Conservation (phyloP, 176 grass and related monocot species). For the Hordeum marinum region DNA sequence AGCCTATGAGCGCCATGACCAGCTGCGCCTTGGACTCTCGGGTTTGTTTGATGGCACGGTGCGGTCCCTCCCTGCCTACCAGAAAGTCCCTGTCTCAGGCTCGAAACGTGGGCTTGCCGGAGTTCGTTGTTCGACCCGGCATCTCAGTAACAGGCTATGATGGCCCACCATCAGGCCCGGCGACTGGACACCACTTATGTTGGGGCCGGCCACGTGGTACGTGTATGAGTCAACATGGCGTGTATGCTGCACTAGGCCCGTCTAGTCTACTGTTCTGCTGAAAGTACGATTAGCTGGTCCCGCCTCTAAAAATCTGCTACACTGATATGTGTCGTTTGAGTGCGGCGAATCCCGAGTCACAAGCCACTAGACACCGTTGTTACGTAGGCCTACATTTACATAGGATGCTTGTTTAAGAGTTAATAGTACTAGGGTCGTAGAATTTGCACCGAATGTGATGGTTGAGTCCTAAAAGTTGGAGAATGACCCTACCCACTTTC, state of each 20-base stretch:
- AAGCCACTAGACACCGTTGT: neutral
- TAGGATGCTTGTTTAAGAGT: neutral
- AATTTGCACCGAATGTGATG: too few species aligned
- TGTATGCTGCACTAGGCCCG: neutral
- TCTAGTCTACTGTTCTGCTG: neutral
- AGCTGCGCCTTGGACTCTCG: neutral
- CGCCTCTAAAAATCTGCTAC: neutral
- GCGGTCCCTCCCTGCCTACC: too few species aligned
- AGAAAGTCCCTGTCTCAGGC: neutral
- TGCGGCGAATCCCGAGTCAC: neutral
- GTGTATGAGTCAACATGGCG: constrained; percentile 13
- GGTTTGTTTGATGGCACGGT: neutral
- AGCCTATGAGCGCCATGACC: neutral
- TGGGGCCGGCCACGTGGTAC: neutral
- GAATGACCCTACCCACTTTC: too few species aligned
- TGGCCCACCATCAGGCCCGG: neutral
- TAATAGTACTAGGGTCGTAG: too few species aligned
- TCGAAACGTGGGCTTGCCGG: constrained; percentile 20
- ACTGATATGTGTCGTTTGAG: neutral
- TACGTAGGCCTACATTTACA: neutral
- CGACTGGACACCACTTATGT: constrained; percentile 3
- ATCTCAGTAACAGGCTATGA: neutral
- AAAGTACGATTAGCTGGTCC: constrained; percentile 7
- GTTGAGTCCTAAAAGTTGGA: too few species aligned
- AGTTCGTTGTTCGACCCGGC: neutral